Evolutionary conservation across 1,284 basidiomycete genomes (phyloP), one percentile per base, ranked within the genome.

Genomic region (Trichosporon coremiiforme): DNA sequence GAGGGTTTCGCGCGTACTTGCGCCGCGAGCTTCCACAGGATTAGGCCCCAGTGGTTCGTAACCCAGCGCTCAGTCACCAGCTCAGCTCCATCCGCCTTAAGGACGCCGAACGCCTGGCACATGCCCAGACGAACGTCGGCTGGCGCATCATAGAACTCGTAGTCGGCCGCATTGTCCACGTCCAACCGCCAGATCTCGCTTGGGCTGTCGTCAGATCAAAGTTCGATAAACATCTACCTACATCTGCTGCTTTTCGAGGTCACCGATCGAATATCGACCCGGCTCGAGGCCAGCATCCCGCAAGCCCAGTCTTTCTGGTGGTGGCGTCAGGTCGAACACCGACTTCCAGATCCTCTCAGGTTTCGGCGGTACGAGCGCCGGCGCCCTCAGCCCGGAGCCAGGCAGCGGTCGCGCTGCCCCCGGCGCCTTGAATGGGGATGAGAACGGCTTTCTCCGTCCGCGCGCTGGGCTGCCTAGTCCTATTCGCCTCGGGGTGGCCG

Each of bases 11-110:
- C 86, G 47, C 87, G 86, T 0, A 90, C 89, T 86, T 93, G 88
- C 3, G 91, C 91, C 0, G 94, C 92, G 10, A 98, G 83, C 82
- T 99, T 99, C 97, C 97, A 99, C 6, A 99, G 85, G 55, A 99
- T 89, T 57, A 95, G 83, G 4, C 85, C 79, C 92, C 94, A 99
- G 76, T 98, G 95, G 77, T 98, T 97, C 47, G 91, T 87, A 0
- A 97, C 90, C 96, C 96, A 99, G 35, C 85, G 73, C 22, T 38
- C 63, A 0, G 75, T 80, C 3, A 73, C 77, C 9, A 78, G 69
- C 7, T 57, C 38, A 68, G 80, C 82, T 3, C 77, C 74, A 2
- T 77, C 78, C 2, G 55, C 25, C 31, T 73, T 70, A 29, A 85
- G 69, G 12, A 68, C 50, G 17, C 53, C 45, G 2, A 77, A 71